Conservation (phyloP, 2,329 filamentous ascomycete species). For the Beauveria sp. region DNA sequence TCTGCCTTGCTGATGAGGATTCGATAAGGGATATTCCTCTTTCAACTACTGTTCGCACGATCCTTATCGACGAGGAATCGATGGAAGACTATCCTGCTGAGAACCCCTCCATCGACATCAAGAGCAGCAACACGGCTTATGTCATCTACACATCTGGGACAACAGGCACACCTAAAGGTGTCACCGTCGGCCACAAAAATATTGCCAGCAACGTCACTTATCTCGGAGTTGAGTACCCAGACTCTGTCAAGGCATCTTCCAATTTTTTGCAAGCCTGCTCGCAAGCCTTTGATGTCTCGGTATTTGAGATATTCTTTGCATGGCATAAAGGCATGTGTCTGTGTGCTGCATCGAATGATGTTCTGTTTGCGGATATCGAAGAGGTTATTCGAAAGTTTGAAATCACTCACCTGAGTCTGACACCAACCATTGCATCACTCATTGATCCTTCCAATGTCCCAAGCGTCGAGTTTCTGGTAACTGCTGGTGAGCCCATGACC, state of each 20-base stretch:
- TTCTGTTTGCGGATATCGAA: conserved; percentile 66
- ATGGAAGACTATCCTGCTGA: conserved; percentile 23
- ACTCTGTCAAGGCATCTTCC: conserved; percentile 34
- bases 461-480: conserved; percentile 65
- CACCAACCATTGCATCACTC: conserved; percentile 76
- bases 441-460: conserved; percentile 62
- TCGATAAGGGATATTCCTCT: conserved; percentile 15
- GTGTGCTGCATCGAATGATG: conserved; percentile 67
- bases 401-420: conserved; percentile 77
- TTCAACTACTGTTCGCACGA: conserved; percentile 15
- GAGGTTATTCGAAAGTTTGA: conserved; percentile 52
- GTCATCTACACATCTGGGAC: conserved; percentile 79
- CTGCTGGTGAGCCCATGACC: conserved; percentile 74
- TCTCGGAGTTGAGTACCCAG: conserved; percentile 60
- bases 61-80: conserved; percentile 27
- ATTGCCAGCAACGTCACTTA: conserved; percentile 67
- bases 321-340: conserved; percentile 74
- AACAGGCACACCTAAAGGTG: conserved; percentile 72
- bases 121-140: conserved; percentile 56
- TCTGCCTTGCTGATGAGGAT: conserved; percentile 35
- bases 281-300: conserved; percentile 78
- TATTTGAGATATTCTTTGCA: conserved; percentile 84
- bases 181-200: conserved; percentile 69
- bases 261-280: conserved; percentile 71
- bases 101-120: conserved; percentile 31